Evolutionary conservation across 2,329 filamentous ascomycete species (phyloP), one percentile per base, ranked within the genome.

Genomic region (Westerdykella ornata): DNA sequence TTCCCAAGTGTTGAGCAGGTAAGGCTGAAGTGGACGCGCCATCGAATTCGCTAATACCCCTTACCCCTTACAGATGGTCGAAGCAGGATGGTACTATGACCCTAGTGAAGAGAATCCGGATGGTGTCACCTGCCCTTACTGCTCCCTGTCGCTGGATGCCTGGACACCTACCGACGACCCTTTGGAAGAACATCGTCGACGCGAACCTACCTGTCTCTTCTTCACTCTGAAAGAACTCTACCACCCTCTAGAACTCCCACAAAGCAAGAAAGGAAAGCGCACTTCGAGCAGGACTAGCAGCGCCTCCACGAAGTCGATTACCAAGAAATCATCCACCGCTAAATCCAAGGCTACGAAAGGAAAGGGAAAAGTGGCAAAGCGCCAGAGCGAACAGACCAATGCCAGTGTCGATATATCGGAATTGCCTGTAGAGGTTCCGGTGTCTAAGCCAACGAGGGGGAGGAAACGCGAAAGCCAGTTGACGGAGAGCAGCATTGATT

Each of bases 161-260:
- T 98, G 94, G 92, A 92, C 97, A 60, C 83, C 84, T 1, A 82
- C 83, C 44, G 92, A 98, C 63, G 87, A 94, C 60, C 92, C 92
- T 46, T 78, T 84, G 81, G 82, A 94, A 46, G 92, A 98, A 62
- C 92, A 98, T 61, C 80, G 82, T 54, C 81, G 78, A 41, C 81
- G 92, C 52, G 84, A 83, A 1, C 79, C 87, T 0, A 74, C 83
- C 17, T 98, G 92, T 60, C 74, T 80, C 12, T 97, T 94, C 69
- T 97, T 97, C 59, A 68, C 72, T 1, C 76, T 94, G 19, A 73
- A 20, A 70, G 76, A 19, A 84, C 84, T 68, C 76, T 69, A 64
- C 51, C 58, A 59, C 43, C 55, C 52, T 52, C 17, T 36, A 37
- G 38, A 55, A 48, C 13, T 39, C 48, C 8, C 35, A 11, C 49